These are phyloP conservation scores for Poa pratensis DNA, from an alignment of 176 grass and related monocot species.

Conservation along the genomic window DNA sequence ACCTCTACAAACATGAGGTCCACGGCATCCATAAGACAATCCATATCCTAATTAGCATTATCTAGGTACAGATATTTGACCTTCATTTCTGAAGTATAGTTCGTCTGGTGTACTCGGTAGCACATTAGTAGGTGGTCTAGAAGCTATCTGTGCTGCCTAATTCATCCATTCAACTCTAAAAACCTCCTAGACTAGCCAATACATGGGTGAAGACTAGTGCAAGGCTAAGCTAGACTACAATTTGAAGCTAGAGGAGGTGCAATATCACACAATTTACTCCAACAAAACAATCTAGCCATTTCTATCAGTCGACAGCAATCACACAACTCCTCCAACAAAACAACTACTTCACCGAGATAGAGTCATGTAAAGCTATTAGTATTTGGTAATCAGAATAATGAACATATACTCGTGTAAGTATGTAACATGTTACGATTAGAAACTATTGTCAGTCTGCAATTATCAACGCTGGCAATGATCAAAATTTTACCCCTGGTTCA, in stretches of 20 bases:
- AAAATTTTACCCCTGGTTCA: background rate
- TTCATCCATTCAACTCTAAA: background rate
- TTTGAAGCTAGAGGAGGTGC: background rate
- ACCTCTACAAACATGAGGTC: constrained; percentile 10
- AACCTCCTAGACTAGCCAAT: background rate
- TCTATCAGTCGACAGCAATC: constrained; percentile 6
- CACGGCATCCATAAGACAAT: background rate
- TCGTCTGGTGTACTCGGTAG: background rate
- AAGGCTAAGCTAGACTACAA: background rate
- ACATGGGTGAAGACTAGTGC: background rate
- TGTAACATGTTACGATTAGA: background rate
- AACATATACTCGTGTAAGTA: background rate
- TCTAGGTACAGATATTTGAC: background rate
- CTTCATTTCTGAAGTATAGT: background rate
- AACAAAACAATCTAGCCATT: background rate
- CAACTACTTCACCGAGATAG: background rate
- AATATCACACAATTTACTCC: background rate
- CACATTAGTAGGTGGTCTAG: background rate
- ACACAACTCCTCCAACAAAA: background rate
- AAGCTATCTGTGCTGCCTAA: background rate
- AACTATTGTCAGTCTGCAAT: background rate
- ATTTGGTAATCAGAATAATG: background rate
- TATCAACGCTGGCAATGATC: background rate
- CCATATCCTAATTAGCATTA: constrained; percentile 11
- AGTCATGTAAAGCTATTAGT: background rate